phyloP scores from a whole-genome alignment of 768 basidiomycete species.

The Austroboletus festivus region DNA sequence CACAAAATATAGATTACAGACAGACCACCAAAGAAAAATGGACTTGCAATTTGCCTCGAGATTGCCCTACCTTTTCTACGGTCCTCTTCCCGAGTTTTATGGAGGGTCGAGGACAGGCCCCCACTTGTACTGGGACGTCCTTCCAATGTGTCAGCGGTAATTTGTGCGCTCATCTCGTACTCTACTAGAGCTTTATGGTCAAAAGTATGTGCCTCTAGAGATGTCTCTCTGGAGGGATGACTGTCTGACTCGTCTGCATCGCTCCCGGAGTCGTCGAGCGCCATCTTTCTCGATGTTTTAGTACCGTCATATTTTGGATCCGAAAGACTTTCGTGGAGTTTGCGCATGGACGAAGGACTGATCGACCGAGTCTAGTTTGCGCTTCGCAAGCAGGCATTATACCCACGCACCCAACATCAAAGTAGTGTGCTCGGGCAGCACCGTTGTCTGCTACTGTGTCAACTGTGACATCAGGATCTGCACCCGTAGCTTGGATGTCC shows the following conservation, averaged over 20 bases:
- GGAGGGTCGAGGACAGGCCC: conserved; percentile 52
- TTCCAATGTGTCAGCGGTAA: conserved; percentile 17
- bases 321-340: conserved; percentile 56
- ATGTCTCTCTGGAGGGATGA: conserved; percentile 17
- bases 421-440: conserved; percentile 69
- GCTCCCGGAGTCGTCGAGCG: conserved; percentile 37
- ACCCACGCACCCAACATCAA: conserved; percentile 69
- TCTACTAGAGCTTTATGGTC: conserved; percentile 13
- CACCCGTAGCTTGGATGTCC: conserved; percentile 47
- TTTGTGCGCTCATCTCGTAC: conserved; percentile 5
- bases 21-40: conserved; percentile 7
- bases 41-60: conserved; percentile 73
- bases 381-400: conserved; percentile 20
- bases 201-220: conserved; percentile 2
- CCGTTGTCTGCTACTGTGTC: conserved; percentile 30
- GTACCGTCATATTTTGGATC: conserved; percentile 81
- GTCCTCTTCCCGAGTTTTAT: conserved; percentile 64
- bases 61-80: conserved; percentile 82
- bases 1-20: conserved; percentile 4
- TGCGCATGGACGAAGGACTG: conserved; percentile 71
- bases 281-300: conserved; percentile 56
- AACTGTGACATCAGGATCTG: conserved; percentile 37
- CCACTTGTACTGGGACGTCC: conserved; percentile 17
- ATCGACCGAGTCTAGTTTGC: conserved; percentile 4
- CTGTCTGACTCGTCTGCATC: conserved; percentile 16